A percentile compares a stretch with the other conserved stretches of the same genome.
phyloP scores from a whole-genome alignment of 202 grass and related monocot genomes.

The Elaeis oleifera region DNA sequence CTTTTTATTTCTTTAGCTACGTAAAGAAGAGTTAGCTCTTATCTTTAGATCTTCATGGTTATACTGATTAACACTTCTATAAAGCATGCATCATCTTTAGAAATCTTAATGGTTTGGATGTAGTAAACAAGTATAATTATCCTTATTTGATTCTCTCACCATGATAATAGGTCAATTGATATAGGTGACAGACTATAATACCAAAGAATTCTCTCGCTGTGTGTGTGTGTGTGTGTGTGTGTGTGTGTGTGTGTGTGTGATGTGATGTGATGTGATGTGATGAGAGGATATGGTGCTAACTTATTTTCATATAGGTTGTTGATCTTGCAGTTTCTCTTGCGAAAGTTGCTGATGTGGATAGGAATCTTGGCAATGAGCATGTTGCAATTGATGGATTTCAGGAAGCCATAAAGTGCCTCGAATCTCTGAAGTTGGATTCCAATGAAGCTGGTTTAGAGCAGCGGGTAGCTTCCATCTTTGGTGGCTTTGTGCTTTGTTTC shows the following conservation, averaged over 20 bases:
- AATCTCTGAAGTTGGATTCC: constrained; percentile 78
- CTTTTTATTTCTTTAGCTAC: too few species aligned
- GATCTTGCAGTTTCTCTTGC: constrained; percentile 92
- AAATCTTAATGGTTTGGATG: too few species aligned
- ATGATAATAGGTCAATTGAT: too few species aligned
- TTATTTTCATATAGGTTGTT: constrained; percentile 48
- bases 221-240: too few species aligned
- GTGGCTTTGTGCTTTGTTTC: background rate
- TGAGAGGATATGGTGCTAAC: background rate
- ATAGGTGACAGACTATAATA: too few species aligned
- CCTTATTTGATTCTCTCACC: too few species aligned
- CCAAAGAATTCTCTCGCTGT: too few species aligned
- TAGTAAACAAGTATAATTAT: too few species aligned
- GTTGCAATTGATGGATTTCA: constrained; percentile 50
- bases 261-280: background rate
- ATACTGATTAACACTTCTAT: too few species aligned
- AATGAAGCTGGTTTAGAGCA: constrained; percentile 48
- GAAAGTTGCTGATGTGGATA: constrained; percentile 88
- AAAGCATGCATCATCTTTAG: too few species aligned
- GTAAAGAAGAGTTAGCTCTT: too few species aligned
- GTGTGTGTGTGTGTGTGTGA: background rate
- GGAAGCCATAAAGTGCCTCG: constrained; percentile 78
- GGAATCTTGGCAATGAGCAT: constrained; percentile 72
- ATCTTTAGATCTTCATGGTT: too few species aligned
- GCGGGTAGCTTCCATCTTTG: constrained; percentile 31